A percentile compares a stretch with the other conserved stretches of the same genome.
phyloP scores from a whole-genome alignment of 73 alveolate genomes.

The Paraurostyla sp. region DNA sequence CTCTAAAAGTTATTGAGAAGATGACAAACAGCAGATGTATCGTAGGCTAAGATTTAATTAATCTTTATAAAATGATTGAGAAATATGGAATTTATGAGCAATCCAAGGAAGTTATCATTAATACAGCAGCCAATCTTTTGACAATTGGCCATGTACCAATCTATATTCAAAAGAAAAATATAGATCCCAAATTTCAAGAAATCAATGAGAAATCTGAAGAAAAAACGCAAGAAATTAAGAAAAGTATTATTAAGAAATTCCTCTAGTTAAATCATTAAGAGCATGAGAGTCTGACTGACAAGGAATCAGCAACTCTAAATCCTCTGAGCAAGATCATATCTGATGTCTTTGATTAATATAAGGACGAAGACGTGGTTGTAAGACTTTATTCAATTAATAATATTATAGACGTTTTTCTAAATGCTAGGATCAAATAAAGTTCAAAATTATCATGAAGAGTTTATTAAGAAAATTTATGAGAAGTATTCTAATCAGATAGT shows the following conservation, averaged over 20 bases:
- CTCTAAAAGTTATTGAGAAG: neutral
- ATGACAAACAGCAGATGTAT: slow-evolving; percentile 18
- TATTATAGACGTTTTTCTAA: slow-evolving; percentile 8
- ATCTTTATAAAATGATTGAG: neutral
- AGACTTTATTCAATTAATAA: neutral
- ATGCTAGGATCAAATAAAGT: slow-evolving; percentile 30
- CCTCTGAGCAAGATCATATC: slow-evolving; percentile 34
- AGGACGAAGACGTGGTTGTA: slow-evolving; percentile 36
- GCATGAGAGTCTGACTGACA: too few species aligned
- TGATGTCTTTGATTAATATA: slow-evolving; percentile 19
- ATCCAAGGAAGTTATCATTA: neutral
- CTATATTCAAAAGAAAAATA: neutral
- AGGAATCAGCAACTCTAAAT: neutral
- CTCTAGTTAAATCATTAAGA: neutral
- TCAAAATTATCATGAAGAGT: slow-evolving; percentile 53
- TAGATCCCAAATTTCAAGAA: neutral
- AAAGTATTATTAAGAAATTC: neutral
- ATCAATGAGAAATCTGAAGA: neutral
- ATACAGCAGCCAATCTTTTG: slow-evolving; percentile 34
- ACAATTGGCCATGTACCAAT: slow-evolving; percentile 2
- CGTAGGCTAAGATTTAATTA: neutral
- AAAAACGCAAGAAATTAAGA: slow-evolving; percentile 12
- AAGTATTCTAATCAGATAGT: neutral
- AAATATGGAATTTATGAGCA: neutral
- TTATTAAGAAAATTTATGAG: slow-evolving; percentile 47